These are phyloP conservation scores for Pyracantha coccinea DNA, from an alignment of 331 rosid species.

Conservation along the genomic window DNA sequence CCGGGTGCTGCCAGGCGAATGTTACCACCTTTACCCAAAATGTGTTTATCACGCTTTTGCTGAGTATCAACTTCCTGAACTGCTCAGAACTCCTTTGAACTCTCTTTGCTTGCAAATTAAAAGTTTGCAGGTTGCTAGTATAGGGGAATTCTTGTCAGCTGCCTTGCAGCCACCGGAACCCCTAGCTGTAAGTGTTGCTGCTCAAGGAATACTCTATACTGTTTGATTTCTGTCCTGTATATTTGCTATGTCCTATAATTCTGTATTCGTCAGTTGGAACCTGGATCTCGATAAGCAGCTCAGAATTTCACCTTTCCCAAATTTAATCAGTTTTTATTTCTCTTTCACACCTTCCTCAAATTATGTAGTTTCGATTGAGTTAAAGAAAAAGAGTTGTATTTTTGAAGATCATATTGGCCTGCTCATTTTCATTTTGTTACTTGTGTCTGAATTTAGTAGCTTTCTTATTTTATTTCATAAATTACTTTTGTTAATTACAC, in stretches of 20 bases:
- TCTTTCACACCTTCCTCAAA: background rate
- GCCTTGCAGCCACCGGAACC: conserved; percentile 90
- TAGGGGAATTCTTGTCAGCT: conserved; percentile 86
- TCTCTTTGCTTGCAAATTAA: conserved; percentile 98
- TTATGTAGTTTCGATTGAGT: background rate
- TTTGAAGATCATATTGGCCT: background rate
- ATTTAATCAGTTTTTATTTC: background rate
- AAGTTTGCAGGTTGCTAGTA: conserved; percentile 92
- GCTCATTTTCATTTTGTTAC: background rate
- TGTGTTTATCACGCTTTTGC: conserved; percentile 89
- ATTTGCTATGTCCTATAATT: background rate
- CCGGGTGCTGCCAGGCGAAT: conserved; percentile 95
- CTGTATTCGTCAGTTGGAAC: background rate
- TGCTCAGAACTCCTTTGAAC: conserved; percentile 89
- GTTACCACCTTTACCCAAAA: conserved; percentile 88
- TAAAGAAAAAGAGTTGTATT: background rate
- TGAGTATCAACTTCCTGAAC: conserved; percentile 95
- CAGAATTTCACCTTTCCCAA: background rate
- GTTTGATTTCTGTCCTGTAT: background rate
- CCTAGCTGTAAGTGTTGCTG: conserved; percentile 55
- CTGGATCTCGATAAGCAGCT: background rate
- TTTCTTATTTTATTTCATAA: background rate
- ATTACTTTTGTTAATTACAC: background rate
- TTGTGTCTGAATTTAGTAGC: background rate
- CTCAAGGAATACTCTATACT: background rate